These are phyloP conservation scores for Ophiosphaerella narmari DNA, from an alignment of 2,329 filamentous ascomycete genomes.

Conservation along the genomic window DNA sequence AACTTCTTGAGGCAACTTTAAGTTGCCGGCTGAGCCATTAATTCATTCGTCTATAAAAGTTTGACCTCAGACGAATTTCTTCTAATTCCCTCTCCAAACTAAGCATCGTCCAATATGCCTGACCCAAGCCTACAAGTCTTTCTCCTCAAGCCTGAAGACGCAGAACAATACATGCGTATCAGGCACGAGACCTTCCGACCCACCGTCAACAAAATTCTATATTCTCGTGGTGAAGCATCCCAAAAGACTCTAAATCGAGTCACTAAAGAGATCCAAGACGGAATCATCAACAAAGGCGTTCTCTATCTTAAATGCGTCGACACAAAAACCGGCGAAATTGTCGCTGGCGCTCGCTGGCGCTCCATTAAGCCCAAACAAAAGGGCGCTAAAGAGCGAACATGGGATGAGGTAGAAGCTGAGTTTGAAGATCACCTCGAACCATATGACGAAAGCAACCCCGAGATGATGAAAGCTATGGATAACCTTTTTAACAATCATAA, in stretches of 20 bases:
- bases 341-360: slow-evolving; percentile 39
- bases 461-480: slow-evolving; percentile 25
- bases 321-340: slow-evolving; percentile 25
- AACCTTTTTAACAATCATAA: slow-evolving; percentile 30
- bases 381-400: slow-evolving; percentile 20
- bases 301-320: slow-evolving; percentile 39
- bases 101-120: slow-evolving; percentile 13
- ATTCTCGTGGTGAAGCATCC: slow-evolving; percentile 35
- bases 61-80: too few relatives aligned
- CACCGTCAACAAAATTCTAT: slow-evolving; percentile 42
- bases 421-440: slow-evolving; percentile 22
- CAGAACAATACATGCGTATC: slow-evolving; percentile 36
- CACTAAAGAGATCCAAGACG: slow-evolving; percentile 24
- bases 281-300: slow-evolving; percentile 28
- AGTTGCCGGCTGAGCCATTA: too few relatives aligned
- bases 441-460: slow-evolving; percentile 36
- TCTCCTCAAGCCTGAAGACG: slow-evolving; percentile 32
- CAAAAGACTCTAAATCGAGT: slow-evolving; percentile 29
- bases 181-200: slow-evolving; percentile 37
- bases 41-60: too few relatives aligned
- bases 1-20: too few relatives aligned
- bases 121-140: slow-evolving; percentile 32
- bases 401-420: slow-evolving; percentile 34
- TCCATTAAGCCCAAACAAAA: slow-evolving; percentile 23
- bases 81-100: too few relatives aligned